Base-by-base conservation (phyloP, 176 grass and related monocot genomes). In the Juncus inflexus region DNA sequence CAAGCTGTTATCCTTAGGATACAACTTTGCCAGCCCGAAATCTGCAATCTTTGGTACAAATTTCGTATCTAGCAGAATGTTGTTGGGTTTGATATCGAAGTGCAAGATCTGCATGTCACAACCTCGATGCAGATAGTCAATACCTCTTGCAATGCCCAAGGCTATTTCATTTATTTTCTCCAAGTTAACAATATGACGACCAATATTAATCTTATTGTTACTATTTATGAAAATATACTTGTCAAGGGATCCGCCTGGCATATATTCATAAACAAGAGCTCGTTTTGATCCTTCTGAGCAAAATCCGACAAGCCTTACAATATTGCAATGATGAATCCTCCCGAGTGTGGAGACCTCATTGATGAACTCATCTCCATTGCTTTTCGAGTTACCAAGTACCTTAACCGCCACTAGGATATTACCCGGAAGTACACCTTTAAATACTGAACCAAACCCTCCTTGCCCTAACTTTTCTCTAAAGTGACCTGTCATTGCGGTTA, bases 41-140 rank as follows among this genome's bases (percentile, higher is more conserved):
- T 89, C 78, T 2, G 81, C 69, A 49, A 84, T 37, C 76, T 89
- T 81, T 0, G 78, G 86, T 10, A 3, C 45, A 19, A 89, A 84
- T 41, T 63, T 63, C 10, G 1, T 50, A 2, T 81, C 81, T 0
- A 84, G 42, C 42, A 88, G 72, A n/a, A 80, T 83, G 50, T 83
- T 88, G 9, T 87, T 61, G 0, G 84, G 85, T 14, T 88, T 80
- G 58, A 89, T 89, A 62, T 85, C 86, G 12, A 90, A 90, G 62
- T 90, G 86, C 1, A 90, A 2, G 14, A 85, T 90, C 38, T 90
- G 82, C 78, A 82, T 82, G 0, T 90, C 66, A 3, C 86, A 90
- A 0, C 86, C 78, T 0, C 19, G 42, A 51, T 90, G 86, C 1
- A 85, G 13, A 67, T 85, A 90, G 59, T 90, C 6, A 2, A 90